Conservation (phyloP, 2,329 filamentous ascomycete genomes). For the Colletotrichum higginsianum region DNA sequence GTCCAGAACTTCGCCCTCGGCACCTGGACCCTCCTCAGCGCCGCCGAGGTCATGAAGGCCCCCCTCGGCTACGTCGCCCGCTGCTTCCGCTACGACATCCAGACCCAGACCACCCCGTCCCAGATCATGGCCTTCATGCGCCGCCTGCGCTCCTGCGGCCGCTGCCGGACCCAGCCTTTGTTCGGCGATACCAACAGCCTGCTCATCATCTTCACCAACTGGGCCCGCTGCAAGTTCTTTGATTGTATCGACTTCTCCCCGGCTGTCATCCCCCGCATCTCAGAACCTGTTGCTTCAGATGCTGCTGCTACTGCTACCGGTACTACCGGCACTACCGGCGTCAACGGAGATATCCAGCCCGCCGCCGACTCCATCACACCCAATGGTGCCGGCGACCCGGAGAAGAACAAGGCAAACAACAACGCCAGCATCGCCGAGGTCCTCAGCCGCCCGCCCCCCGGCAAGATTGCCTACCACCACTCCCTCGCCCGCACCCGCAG, state of each 20-base stretch:
- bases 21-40: constrained; percentile 45
- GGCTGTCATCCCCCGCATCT: constrained; percentile 45
- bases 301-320: neutral
- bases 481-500: constrained; percentile 36
- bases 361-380: neutral
- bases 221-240: constrained; percentile 54
- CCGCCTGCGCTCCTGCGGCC: constrained; percentile 42
- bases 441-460: constrained; percentile 25
- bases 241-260: constrained; percentile 54
- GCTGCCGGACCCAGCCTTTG: constrained; percentile 44
- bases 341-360: neutral
- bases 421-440: constrained; percentile 1
- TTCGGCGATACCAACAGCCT: constrained; percentile 51
- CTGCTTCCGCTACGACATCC: constrained; percentile 51
- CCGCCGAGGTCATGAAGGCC: constrained; percentile 44
- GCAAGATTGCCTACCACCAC: constrained; percentile 38
- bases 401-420: constrained; percentile 19
- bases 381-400: constrained; percentile 15
- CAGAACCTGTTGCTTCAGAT: neutral
- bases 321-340: neutral
- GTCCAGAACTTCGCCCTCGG: constrained; percentile 48
- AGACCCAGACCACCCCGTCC: constrained; percentile 51
- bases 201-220: constrained; percentile 57
- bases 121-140: constrained; percentile 52
- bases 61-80: constrained; percentile 50